Evolutionary conservation across 2,329 filamentous ascomycete genomes (phyloP), one percentile per base, ranked within the genome.

Genomic region (Albophoma yamanashiensis): DNA sequence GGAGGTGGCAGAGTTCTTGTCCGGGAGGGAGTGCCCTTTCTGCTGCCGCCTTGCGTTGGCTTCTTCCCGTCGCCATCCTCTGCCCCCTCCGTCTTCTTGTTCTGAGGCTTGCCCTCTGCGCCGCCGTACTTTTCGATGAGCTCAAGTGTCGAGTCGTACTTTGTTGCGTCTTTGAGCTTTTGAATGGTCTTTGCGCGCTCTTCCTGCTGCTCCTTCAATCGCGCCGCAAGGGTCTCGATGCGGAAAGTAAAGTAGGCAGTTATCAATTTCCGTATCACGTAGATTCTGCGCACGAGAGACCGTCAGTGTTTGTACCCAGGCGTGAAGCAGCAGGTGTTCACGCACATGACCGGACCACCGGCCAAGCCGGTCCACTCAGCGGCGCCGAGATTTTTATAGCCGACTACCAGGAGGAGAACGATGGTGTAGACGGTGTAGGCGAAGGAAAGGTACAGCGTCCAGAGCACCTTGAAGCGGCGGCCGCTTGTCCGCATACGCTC

Each of bases 91-190:
- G 58, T 56, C 9, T 56, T 60, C 6, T 66, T 62, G 27, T 52
- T 60, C 31, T 59, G 42, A 5, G 75, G 65, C 68, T 78, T 76
- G 67, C 80, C 76, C 63, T 87, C 84, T 25, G 80, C 78, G 12
- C 85, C 89, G 42, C 92, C 92, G 72, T 99, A 99, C 69, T 97
- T 99, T 69, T 97, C 91, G 14, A 99, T 83, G 62, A 99, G 76
- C 71, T 97, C 86, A 69, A 95, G 85, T 1, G 94, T 99, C 39
- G 92, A 94, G 74, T 97, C 91, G 76, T 97, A 99, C 73, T 90
- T 96, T 40, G 94, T 99, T 34, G 92, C 92, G 61, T 89, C 87
- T 75, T 99, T 99, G 64, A 99, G 84, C 75, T 92, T 92, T 71
- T 96, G 89, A 65, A 99, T 97, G 2, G 92, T 96, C 67, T 86